These are phyloP conservation scores for Pichia manshurica DNA, from an alignment of 805 yeast species.

Conservation along the genomic window DNA sequence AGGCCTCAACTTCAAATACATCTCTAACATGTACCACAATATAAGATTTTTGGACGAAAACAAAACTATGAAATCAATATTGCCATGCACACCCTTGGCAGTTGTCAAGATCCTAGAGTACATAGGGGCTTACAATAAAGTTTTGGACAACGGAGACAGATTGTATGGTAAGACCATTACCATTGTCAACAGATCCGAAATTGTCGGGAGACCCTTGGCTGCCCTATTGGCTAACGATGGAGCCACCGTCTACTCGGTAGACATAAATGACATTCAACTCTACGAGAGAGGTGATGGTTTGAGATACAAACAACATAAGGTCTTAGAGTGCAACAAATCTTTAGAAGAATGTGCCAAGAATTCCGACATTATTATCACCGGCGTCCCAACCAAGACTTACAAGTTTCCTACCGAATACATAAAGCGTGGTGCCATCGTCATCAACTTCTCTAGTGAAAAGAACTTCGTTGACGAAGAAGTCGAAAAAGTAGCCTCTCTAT, in stretches of 20 bases:
- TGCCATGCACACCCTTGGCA: slow-evolving; percentile 97
- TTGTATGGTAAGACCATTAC: slow-evolving; percentile 89
- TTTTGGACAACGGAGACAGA: slow-evolving; percentile 84
- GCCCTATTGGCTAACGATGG: slow-evolving; percentile 96
- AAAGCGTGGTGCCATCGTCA: slow-evolving; percentile 82
- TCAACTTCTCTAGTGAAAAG: slow-evolving; percentile 84
- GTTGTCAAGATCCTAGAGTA: slow-evolving; percentile 89
- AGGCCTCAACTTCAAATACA: slow-evolving; percentile 84
- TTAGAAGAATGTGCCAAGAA: slow-evolving; percentile 60
- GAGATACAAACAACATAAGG: slow-evolving; percentile 75
- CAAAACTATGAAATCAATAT: slow-evolving; percentile 67
- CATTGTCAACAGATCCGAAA: slow-evolving; percentile 89
- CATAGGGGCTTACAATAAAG: slow-evolving; percentile 76
- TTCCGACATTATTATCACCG: slow-evolving; percentile 92
- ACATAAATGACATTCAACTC: slow-evolving; percentile 78
- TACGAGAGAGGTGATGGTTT: slow-evolving; percentile 94
- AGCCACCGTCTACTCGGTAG: slow-evolving; percentile 91
- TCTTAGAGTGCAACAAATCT: slow-evolving; percentile 47
- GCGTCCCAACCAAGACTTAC: slow-evolving; percentile 81
- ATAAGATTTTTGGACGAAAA: slow-evolving; percentile 71
- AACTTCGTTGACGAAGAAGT: slow-evolving; percentile 79
- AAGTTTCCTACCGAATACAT: slow-evolving; percentile 81
- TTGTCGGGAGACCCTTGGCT: slow-evolving; percentile 95
- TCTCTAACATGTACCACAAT: slow-evolving; percentile 94
- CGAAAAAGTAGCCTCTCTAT: slow-evolving; percentile 79